Conservation (phyloP, 2,329 filamentous ascomycete species). For the Trichoderma harzianum region DNA sequence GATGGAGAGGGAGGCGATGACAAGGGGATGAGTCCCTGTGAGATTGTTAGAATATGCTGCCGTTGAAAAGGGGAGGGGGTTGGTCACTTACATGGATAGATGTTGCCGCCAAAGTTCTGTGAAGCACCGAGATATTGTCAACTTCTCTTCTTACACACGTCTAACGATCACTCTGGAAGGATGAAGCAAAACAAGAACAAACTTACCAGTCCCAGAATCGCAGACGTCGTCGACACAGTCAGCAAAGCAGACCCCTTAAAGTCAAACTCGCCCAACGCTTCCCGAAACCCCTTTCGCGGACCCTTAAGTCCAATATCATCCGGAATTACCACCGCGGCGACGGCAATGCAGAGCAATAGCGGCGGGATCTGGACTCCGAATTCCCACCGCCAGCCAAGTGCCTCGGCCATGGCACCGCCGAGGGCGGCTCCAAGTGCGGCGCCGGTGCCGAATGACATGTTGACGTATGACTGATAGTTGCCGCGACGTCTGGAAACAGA, state of each 20-base stretch:
- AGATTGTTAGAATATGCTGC: background rate
- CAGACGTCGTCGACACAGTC: constrained; percentile 50
- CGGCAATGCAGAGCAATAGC: constrained; percentile 43
- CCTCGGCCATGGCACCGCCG: constrained; percentile 67
- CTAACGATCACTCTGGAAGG: background rate
- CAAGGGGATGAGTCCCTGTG: constrained; percentile 55
- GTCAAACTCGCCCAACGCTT: constrained; percentile 57
- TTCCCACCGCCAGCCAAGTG: constrained; percentile 70
- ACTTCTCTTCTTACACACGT: background rate
- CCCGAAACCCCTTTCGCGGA: constrained; percentile 41
- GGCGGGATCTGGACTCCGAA: constrained; percentile 60
- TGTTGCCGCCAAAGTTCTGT: constrained; percentile 61
- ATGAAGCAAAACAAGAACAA: too few relatives aligned
- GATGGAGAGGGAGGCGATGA: constrained; percentile 49
- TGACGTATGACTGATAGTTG: constrained; percentile 68
- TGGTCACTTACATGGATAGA: constrained; percentile 50
- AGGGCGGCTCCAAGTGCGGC: constrained; percentile 62
- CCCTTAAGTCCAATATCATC: constrained; percentile 49
- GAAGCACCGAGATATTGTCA: background rate
- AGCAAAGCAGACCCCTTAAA: constrained; percentile 52
- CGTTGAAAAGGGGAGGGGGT: background rate
- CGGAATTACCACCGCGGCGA: constrained; percentile 50
- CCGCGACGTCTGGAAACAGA: constrained; percentile 48
- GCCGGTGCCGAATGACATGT: constrained; percentile 60
- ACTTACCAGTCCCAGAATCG: constrained; percentile 57